These are phyloP conservation scores for Scheffersomyces illinoinensis DNA, from an alignment of 1,139 yeast genomes.

Conservation along the genomic window DNA sequence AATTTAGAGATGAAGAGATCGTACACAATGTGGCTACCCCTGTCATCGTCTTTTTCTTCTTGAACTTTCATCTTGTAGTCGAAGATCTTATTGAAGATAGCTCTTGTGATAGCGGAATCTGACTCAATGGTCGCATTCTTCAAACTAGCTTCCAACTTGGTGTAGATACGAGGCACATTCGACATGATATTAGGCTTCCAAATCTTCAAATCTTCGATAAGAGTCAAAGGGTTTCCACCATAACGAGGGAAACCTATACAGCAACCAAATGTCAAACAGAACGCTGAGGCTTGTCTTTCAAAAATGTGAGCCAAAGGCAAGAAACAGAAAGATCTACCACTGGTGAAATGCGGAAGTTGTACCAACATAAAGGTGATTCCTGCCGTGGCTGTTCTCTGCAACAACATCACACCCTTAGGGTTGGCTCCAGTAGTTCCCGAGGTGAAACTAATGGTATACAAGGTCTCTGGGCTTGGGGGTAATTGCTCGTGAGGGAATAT, in stretches of 20 bases:
- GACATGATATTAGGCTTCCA: slow-evolving; percentile 55
- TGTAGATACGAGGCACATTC: slow-evolving; percentile 67
- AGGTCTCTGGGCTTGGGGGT: slow-evolving; percentile 55
- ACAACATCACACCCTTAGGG: slow-evolving; percentile 71
- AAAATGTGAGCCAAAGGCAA: slow-evolving; percentile 29
- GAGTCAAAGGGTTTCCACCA: slow-evolving; percentile 42
- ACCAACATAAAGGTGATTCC: slow-evolving; percentile 34
- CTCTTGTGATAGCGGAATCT: slow-evolving; percentile 11
- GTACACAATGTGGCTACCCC: slow-evolving; percentile 37
- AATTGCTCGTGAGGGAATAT: slow-evolving; percentile 44
- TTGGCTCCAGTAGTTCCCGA: slow-evolving; percentile 72
- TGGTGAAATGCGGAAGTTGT: slow-evolving; percentile 5
- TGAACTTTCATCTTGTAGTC: slow-evolving; percentile 21
- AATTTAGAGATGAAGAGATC: slow-evolving; percentile 56
- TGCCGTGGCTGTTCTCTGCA: slow-evolving; percentile 54
- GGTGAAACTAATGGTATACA: slow-evolving; percentile 72
- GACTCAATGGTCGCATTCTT: slow-evolving; percentile 40
- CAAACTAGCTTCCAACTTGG: slow-evolving; percentile 57
- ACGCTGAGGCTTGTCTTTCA: slow-evolving; percentile 21
- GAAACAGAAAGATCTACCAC: slow-evolving; percentile 16
- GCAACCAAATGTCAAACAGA: slow-evolving; percentile 14
- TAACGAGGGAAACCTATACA: slow-evolving; percentile 23
- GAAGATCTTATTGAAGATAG: slow-evolving; percentile 12
- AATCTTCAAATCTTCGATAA: slow-evolving; percentile 57
- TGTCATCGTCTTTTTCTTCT: slow-evolving; percentile 18